phyloP scores from a whole-genome alignment of 257 asterid species.

The Gentiana macrophylla region DNA sequence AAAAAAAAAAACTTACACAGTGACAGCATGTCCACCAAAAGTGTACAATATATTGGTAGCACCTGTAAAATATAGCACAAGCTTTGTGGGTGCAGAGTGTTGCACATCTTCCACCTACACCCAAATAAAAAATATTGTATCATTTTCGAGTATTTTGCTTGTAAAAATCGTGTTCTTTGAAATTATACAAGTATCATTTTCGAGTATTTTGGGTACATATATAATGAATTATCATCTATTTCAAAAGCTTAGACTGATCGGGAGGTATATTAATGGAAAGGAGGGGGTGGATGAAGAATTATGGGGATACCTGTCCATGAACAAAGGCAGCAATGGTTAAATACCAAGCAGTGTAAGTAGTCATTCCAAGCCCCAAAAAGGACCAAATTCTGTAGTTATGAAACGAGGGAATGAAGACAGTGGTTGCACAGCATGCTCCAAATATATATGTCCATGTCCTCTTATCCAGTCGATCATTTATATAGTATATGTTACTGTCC shows the following conservation, averaged over 20 bases:
- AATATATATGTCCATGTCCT: slow-evolving; percentile 99
- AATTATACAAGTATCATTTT: no score
- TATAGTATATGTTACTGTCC: slow-evolving; percentile 80
- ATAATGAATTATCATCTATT: no score
- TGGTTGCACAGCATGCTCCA: slow-evolving; percentile 98
- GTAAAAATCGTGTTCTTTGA: no score
- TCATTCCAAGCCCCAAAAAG: slow-evolving; percentile 92
- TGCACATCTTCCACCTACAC: slow-evolving; percentile 54
- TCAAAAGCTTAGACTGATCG: no score
- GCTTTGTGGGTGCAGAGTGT: slow-evolving; percentile 69
- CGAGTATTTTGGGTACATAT: no score
- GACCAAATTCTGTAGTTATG: slow-evolving; percentile 98
- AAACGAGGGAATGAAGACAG: slow-evolving; percentile 93
- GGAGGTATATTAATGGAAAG: background rate
- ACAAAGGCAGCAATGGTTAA: slow-evolving; percentile 58
- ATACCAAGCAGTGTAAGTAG: slow-evolving; percentile 97
- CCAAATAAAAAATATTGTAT: background rate
- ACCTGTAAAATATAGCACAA: slow-evolving; percentile 86
- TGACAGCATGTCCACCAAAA: slow-evolving; percentile 98
- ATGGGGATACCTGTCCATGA: slow-evolving; percentile 70
- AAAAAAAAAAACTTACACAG: slow-evolving; percentile 55
- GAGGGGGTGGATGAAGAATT: slow-evolving; percentile 1
- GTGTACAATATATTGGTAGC: slow-evolving; percentile 93
- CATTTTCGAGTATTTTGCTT: no score
- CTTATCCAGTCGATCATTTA: slow-evolving; percentile 88